Percentiles rank a stretch among this genome's conserved stretches.
Conservation (phyloP, 345 rosid species). For the Salix dunnii region DNA sequence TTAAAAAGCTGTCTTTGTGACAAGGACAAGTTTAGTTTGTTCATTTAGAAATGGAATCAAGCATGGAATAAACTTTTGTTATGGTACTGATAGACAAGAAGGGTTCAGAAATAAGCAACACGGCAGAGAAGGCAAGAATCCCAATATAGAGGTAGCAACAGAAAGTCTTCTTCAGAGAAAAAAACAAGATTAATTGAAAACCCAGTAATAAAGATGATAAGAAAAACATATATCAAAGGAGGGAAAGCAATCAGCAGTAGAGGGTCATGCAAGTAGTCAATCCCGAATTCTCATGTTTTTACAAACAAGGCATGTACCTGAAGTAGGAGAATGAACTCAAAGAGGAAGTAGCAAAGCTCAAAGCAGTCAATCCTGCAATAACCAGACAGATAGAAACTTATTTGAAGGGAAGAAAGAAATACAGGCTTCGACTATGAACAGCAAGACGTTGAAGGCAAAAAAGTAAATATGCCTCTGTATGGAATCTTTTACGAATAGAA, state of each 20-base stretch:
- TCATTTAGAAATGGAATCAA: neutral
- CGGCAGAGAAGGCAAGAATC: neutral
- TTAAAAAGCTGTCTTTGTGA: no score
- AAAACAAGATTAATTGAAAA: neutral
- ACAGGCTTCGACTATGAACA: conserved; percentile 25
- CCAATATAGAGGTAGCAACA: neutral
- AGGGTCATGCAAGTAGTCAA: neutral
- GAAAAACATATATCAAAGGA: neutral
- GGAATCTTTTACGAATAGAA: neutral
- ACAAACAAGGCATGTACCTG: conserved; percentile 25
- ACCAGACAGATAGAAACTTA: conserved; percentile 17
- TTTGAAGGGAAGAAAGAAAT: conserved; percentile 19
- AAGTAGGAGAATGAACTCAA: conserved; percentile 4
- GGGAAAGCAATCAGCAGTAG: neutral
- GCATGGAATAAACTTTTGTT: neutral
- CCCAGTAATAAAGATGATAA: neutral
- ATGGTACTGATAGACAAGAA: neutral
- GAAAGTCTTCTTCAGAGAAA: neutral
- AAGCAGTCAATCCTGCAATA: conserved; percentile 23
- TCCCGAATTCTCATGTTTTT: neutral
- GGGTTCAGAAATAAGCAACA: neutral
- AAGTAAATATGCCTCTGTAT: conserved; percentile 10
- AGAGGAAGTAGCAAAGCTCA: conserved; percentile 13
- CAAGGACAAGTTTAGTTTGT: neutral
- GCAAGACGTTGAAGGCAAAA: conserved; percentile 4